Conservation (phyloP, 2,329 filamentous ascomycete species). For the Dothidotthia symphoricarpi region DNA sequence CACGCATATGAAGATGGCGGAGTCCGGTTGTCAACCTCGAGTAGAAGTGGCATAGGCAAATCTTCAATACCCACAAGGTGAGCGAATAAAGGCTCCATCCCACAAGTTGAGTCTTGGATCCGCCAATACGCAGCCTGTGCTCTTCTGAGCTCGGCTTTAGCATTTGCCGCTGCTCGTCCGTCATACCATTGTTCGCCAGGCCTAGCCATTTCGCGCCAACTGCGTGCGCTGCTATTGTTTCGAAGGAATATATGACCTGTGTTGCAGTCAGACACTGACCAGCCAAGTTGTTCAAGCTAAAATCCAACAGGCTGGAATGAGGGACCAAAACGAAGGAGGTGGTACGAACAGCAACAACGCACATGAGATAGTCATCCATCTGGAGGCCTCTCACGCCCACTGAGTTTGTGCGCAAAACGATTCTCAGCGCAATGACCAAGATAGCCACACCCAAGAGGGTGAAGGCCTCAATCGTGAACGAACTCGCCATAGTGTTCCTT, state of each 20-base stretch:
- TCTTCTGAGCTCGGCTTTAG: conserved; percentile 49
- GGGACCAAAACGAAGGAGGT: too few relatives aligned
- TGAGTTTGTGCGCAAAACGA: conserved; percentile 49
- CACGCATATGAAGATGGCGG: conserved; percentile 9
- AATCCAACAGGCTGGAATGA: too few relatives aligned
- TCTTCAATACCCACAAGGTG: conserved; percentile 55
- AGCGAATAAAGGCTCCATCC: conserved; percentile 57
- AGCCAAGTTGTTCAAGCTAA: too few relatives aligned
- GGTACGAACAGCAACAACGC: conserved; percentile 51
- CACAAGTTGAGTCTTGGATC: conserved; percentile 54
- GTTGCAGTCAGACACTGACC: too few relatives aligned
- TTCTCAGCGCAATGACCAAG: conserved; percentile 52
- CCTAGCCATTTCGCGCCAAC: conserved; percentile 53
- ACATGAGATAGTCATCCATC: conserved; percentile 61
- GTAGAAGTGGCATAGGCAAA: conserved; percentile 58
- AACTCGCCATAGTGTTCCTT: conserved; percentile 9
- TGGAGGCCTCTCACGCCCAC: conserved; percentile 54
- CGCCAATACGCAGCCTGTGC: conserved; percentile 51
- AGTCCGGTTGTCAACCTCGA: conserved; percentile 44
- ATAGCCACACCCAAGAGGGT: conserved; percentile 28
- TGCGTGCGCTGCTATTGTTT: conserved; percentile 52
- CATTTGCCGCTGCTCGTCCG: conserved; percentile 45
- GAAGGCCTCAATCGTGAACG: conserved; percentile 17
- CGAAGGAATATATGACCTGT: conserved; percentile 52
- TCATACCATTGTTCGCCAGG: conserved; percentile 43